Evolutionary conservation across 768 basidiomycete species (phyloP), one percentile per base, ranked within the genome.

Genomic region (Astraeus odoratus): DNA sequence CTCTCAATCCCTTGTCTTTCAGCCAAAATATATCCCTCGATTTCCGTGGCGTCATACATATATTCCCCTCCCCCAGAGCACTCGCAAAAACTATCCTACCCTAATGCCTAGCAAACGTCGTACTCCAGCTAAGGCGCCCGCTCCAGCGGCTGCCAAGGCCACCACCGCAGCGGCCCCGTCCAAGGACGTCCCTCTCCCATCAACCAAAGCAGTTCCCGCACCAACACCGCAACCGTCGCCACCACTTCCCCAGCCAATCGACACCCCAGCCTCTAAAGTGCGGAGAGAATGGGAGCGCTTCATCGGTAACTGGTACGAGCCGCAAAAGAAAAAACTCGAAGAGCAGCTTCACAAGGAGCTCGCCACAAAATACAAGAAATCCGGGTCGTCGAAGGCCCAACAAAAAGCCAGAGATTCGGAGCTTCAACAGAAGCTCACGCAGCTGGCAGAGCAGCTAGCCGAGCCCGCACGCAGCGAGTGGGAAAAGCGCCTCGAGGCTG

Each of bases 61-160:
- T 49, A 43, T 34, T 46, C 29, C 35, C 39, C 31, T 23, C 15
- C 25, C 36, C 18, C 12, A 12, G n/a, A 29, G 4, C 39, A 1
- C 16, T 13, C 34, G 33, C 33, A 34, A 13, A 12, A 8, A 24
- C 23, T 10, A 12, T n/a, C 7, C 27, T 9, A 9, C 23, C 30
- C 43, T 13, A 31, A 63, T 63, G 61, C 58, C 63, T 40, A 52
- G 61, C 52, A 65, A 63, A 40, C 63, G 63, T 49, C 57, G 48
- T 33, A 42, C 49, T 1, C 50, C 53, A 37, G 42, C 55, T 27
- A 60, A 47, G 38, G 5, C 40, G 41, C 51, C 51, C 39, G 25
- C 48, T 39, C 5, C 52, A 10, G 38, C 47, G 25, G 5, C 47
- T 8, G 20, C 20, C 26, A 51, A 56, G 37, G 41, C 48, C 9